Conservation (phyloP, 495 filamentous ascomycete species). For the Penicillium salamii region DNA sequence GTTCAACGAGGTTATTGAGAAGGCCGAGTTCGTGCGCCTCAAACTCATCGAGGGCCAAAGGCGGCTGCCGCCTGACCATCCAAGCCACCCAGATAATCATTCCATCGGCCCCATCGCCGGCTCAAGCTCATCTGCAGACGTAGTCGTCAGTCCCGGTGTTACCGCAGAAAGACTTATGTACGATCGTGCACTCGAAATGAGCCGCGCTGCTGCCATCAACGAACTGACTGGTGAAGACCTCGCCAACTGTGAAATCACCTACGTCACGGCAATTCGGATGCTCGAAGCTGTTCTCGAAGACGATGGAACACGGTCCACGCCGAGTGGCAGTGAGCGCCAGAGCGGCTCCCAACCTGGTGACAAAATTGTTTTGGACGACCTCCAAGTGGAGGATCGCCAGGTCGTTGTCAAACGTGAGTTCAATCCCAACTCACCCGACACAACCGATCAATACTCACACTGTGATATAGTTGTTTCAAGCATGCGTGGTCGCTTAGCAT, state of each 20-base stretch:
- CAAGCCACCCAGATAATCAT: slow-evolving; percentile 79
- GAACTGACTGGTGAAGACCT: slow-evolving; percentile 92
- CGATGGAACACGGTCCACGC: slow-evolving; percentile 54
- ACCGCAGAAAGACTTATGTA: slow-evolving; percentile 98
- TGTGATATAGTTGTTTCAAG: slow-evolving; percentile 51
- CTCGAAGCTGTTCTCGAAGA: slow-evolving; percentile 89
- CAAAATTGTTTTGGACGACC: slow-evolving; percentile 48
- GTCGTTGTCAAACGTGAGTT: slow-evolving; percentile 67
- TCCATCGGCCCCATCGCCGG: slow-evolving; percentile 45
- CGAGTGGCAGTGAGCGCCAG: slow-evolving; percentile 29
- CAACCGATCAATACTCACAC: slow-evolving; percentile 21
- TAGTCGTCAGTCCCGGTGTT: slow-evolving; percentile 68
- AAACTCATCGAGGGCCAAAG: slow-evolving; percentile 86
- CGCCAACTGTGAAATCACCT: slow-evolving; percentile 84
- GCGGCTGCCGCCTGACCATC: slow-evolving; percentile 78
- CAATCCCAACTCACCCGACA: background rate
- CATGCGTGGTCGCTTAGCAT: slow-evolving; percentile 53
- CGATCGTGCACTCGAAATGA: slow-evolving; percentile 96
- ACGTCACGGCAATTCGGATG: slow-evolving; percentile 88
- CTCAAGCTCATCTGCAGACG: slow-evolving; percentile 58
- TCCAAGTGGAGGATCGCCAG: slow-evolving; percentile 71
- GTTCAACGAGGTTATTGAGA: slow-evolving; percentile 96
- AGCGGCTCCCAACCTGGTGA: slow-evolving; percentile 29
- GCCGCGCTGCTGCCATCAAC: slow-evolving; percentile 86
- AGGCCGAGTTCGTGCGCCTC: slow-evolving; percentile 84